Conservation (phyloP, 352 stramenopile species). For the Globisporangium parvum region DNA sequence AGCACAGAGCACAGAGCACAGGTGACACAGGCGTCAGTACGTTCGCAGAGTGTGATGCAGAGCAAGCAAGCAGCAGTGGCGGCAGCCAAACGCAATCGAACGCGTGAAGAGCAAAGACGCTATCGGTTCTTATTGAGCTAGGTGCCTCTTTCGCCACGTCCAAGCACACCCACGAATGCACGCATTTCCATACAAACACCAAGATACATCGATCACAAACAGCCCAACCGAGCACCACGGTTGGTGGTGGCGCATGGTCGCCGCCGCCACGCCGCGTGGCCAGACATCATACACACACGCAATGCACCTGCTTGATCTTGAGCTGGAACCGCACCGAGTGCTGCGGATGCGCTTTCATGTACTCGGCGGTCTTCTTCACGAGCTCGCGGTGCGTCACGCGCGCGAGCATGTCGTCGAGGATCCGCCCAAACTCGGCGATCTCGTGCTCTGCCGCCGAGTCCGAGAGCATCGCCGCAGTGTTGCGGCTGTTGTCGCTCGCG, state of each 20-base stretch:
- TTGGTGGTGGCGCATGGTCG: background rate
- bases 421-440: constrained; percentile 61
- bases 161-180: constrained; percentile 2
- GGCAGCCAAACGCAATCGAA: background rate
- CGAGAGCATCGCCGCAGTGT: constrained; percentile 32
- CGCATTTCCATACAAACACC: constrained; percentile 6
- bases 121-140: constrained; percentile 15
- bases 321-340: constrained; percentile 77
- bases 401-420: constrained; percentile 69
- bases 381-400: constrained; percentile 68
- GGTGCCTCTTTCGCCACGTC: constrained; percentile 10
- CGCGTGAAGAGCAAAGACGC: constrained; percentile 3
- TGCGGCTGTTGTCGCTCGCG: constrained; percentile 8
- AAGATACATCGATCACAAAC: background rate
- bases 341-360: constrained; percentile 64
- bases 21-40: background rate
- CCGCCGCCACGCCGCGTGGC: background rate
- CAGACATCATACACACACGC: constrained; percentile 3
- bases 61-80: background rate
- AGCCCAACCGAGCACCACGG: constrained; percentile 5
- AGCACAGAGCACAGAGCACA: too few species aligned
- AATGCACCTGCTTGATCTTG: constrained; percentile 83
- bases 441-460: constrained; percentile 67
- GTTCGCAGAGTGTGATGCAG: background rate
- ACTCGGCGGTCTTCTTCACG: constrained; percentile 67